Conservation (phyloP, 768 basidiomycete genomes). For the Suillus subluteus region DNA sequence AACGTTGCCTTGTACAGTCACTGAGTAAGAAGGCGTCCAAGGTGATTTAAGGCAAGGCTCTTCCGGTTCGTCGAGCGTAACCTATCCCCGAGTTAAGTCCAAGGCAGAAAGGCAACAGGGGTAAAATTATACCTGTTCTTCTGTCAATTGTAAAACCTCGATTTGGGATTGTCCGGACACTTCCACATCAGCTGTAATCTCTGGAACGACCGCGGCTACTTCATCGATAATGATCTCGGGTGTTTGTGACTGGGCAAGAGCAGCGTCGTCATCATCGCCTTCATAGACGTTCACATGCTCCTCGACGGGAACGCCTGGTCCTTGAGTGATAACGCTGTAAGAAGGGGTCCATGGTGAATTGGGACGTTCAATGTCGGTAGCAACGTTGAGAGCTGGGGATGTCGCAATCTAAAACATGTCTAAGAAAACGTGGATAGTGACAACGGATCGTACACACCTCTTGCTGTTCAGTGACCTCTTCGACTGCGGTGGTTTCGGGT, state of each 20-base stretch:
- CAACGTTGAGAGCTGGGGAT: conserved; percentile 5
- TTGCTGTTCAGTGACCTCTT: conserved; percentile 8
- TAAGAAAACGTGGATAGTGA: not conserved
- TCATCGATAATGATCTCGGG: conserved; percentile 11
- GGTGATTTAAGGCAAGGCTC: conserved; percentile 21
- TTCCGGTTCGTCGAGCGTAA: conserved; percentile 1
- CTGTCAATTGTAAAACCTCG: not conserved
- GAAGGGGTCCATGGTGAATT: conserved; percentile 58
- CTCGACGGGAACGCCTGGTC: conserved; percentile 31
- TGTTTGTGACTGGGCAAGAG: not conserved
- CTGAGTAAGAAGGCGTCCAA: conserved; percentile 48
- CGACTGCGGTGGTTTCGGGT: not conserved
- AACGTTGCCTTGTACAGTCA: conserved; percentile 43
- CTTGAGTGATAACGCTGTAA: conserved; percentile 52
- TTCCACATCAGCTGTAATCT: not conserved
- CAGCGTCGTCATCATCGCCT: not conserved
- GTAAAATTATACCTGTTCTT: not conserved
- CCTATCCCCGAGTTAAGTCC: not conserved
- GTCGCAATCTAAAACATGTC: not conserved
- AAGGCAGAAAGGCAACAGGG: not conserved
- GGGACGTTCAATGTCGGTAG: conserved; percentile 41
- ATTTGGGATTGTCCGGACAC: not conserved
- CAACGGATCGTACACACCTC: not conserved
- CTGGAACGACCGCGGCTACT: conserved; percentile 1
- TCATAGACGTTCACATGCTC: conserved; percentile 13